Evolutionary conservation across 805 yeast genomes (phyloP).

Genomic region (Cyberlindnera misumaiensis): DNA sequence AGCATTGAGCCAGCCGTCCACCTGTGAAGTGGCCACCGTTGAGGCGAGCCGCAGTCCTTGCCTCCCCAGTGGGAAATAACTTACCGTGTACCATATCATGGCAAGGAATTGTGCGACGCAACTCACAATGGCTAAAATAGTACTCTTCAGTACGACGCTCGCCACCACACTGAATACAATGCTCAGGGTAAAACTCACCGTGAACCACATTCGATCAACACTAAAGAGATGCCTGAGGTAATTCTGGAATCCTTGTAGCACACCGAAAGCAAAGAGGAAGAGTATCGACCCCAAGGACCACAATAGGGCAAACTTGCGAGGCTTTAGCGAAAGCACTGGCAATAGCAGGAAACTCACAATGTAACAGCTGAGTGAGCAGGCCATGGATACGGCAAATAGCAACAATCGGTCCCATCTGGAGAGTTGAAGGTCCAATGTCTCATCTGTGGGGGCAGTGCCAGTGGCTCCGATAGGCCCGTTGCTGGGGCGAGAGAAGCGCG

Average conservation of each 20-base stretch:
- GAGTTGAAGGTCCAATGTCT: conserved; percentile 4
- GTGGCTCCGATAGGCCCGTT: no score
- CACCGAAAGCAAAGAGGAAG: conserved; percentile 13
- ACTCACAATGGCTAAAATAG: conserved; percentile 8
- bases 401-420: conserved; percentile 15
- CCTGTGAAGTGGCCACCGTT: conserved; percentile 12
- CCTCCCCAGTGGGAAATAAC: conserved; percentile 18
- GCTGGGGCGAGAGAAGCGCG: conserved; percentile 2
- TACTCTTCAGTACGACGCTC: conserved; percentile 7
- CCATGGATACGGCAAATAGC: conserved; percentile 16
- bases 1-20: conserved; percentile 14
- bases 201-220: conserved; percentile 17
- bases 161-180: conserved; percentile 9
- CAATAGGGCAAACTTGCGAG: conserved; percentile 14
- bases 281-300: conserved; percentile 15
- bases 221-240: conserved; percentile 12
- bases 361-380: conserved; percentile 16
- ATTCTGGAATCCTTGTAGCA: conserved; percentile 8
- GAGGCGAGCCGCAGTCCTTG: conserved; percentile 14
- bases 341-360: conserved; percentile 13
- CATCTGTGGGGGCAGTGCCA: conserved; percentile 1
- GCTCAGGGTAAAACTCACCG: conserved; percentile 8
- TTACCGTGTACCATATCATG: conserved; percentile 12
- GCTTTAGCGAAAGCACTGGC: conserved; percentile 14
- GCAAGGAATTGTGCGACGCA: conserved; percentile 8